Evolutionary conservation across 495 filamentous ascomycete genomes (phyloP).

Genomic region (Tricharina praecox): DNA sequence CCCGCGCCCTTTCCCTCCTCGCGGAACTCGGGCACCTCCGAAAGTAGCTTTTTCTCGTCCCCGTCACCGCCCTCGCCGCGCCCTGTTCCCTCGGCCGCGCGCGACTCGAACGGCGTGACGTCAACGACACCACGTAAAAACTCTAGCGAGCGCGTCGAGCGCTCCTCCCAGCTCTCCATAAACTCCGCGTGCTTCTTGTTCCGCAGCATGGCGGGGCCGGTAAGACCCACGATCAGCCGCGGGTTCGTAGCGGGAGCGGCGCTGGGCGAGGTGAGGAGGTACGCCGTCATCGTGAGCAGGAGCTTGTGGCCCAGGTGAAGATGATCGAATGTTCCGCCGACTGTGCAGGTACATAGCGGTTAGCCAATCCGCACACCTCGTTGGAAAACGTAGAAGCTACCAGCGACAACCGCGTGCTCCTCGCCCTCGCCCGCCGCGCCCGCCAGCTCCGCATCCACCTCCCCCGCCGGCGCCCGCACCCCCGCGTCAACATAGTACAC

Average conservation of each 20-base stretch:
- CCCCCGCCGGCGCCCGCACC: background rate
- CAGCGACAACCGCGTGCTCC: constrained; percentile 1
- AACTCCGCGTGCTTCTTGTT: constrained; percentile 76
- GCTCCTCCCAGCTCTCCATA: constrained; percentile 59
- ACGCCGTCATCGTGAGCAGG: constrained; percentile 65
- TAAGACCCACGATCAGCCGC: constrained; percentile 68
- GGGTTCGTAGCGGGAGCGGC: no score
- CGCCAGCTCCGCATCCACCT: background rate
- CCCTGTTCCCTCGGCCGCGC: constrained; percentile 12
- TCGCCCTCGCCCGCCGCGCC: background rate
- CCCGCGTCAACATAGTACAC: constrained; percentile 2
- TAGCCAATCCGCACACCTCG: no score
- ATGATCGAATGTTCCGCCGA: constrained; percentile 94
- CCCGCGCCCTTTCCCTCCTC: no score
- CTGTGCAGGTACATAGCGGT: no score
- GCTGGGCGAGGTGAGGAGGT: constrained; percentile 41
- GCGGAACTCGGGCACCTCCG: no score
- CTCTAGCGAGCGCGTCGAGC: constrained; percentile 45
- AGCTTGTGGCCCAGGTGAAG: constrained; percentile 93
- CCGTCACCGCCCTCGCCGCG: constrained; percentile 16
- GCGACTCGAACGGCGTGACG: constrained; percentile 12
- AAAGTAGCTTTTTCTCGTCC: no score
- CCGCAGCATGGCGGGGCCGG: constrained; percentile 64
- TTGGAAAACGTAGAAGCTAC: background rate
- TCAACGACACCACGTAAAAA: constrained; percentile 61